A percentile compares a stretch with the other conserved stretches of the same genome.
Conservation (phyloP, 257 asterid genomes). For the Gentiana dahurica region DNA sequence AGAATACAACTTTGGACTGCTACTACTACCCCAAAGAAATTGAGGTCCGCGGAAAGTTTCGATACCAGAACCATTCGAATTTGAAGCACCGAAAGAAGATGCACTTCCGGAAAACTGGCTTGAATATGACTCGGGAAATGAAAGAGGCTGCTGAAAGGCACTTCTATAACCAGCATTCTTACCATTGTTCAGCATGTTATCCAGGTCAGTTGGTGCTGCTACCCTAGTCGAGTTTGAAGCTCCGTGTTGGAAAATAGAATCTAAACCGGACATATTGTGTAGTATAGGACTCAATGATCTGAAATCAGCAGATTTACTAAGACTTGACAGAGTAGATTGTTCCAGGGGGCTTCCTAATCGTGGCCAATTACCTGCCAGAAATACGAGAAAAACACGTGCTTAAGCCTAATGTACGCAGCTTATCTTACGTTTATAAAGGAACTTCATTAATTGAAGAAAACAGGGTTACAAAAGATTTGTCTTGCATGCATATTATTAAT, state of each 20-base stretch:
- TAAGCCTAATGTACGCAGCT: too few species aligned
- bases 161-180: slow-evolving; percentile 13
- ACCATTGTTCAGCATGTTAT: slow-evolving; percentile 12
- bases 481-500: too few species aligned
- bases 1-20: slow-evolving; percentile 25
- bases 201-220: slow-evolving; percentile 25
- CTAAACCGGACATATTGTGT: slow-evolving; percentile 39
- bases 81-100: slow-evolving; percentile 38
- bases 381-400: background rate
- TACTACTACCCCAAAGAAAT: slow-evolving; percentile 45
- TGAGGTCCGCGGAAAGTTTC: slow-evolving; percentile 44
- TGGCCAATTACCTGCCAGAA: slow-evolving; percentile 50
- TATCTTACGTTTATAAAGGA: too few species aligned
- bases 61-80: slow-evolving; percentile 27
- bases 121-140: slow-evolving; percentile 35
- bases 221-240: slow-evolving; percentile 20
- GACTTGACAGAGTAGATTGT: slow-evolving; percentile 28
- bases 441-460: too few species aligned
- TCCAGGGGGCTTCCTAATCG: slow-evolving; percentile 46
- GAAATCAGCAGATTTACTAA: slow-evolving; percentile 29
- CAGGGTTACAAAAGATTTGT: too few species aligned
- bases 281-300: slow-evolving; percentile 25
- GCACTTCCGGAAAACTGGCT: slow-evolving; percentile 25
- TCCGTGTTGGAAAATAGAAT: slow-evolving; percentile 40
- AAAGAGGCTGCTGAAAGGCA: slow-evolving; percentile 35